phyloP scores from a whole-genome alignment of 2,329 filamentous ascomycete genomes.

The Dothidotthia symphoricarpi region DNA sequence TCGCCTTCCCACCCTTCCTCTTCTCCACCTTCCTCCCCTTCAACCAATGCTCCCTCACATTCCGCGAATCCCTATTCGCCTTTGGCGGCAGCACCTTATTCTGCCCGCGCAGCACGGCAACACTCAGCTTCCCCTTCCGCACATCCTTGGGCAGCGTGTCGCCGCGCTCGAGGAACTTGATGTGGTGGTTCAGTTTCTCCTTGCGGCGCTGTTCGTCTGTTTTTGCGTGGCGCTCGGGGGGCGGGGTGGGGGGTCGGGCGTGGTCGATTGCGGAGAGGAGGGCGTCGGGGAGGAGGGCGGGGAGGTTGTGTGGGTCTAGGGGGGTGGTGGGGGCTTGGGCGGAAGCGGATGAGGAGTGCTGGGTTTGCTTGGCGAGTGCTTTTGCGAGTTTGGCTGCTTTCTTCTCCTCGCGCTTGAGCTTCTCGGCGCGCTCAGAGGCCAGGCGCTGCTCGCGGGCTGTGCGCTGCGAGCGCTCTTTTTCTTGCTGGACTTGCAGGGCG shows the following conservation, averaged over 20 bases:
- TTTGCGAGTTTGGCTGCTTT: slow-evolving; percentile 32
- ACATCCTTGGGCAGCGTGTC: slow-evolving; percentile 53
- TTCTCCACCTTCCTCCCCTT: slow-evolving; percentile 41
- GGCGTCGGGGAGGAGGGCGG: slow-evolving; percentile 52
- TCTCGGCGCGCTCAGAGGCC: slow-evolving; percentile 34
- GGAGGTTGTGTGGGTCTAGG: slow-evolving; percentile 42
- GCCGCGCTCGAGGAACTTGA: slow-evolving; percentile 50
- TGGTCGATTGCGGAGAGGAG: slow-evolving; percentile 50
- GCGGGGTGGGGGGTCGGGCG: slow-evolving; percentile 47
- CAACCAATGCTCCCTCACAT: slow-evolving; percentile 45
- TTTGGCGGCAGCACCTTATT: slow-evolving; percentile 47
- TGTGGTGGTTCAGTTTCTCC: slow-evolving; percentile 49
- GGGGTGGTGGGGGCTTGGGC: no score
- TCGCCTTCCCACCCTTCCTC: slow-evolving; percentile 15
- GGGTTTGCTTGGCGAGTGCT: slow-evolving; percentile 13
- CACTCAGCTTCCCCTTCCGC: slow-evolving; percentile 49
- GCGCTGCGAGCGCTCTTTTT: slow-evolving; percentile 31
- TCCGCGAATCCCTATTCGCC: slow-evolving; percentile 36
- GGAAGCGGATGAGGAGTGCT: no score
- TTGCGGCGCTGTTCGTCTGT: slow-evolving; percentile 36
- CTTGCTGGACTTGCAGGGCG: slow-evolving; percentile 30
- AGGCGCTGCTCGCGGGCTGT: slow-evolving; percentile 32
- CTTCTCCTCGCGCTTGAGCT: slow-evolving; percentile 30
- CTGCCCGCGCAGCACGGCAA: slow-evolving; percentile 50
- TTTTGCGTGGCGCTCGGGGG: slow-evolving; percentile 25